Evolutionary conservation across 352 stramenopile genomes (phyloP).

Genomic region (Phytophthora crassamura): DNA sequence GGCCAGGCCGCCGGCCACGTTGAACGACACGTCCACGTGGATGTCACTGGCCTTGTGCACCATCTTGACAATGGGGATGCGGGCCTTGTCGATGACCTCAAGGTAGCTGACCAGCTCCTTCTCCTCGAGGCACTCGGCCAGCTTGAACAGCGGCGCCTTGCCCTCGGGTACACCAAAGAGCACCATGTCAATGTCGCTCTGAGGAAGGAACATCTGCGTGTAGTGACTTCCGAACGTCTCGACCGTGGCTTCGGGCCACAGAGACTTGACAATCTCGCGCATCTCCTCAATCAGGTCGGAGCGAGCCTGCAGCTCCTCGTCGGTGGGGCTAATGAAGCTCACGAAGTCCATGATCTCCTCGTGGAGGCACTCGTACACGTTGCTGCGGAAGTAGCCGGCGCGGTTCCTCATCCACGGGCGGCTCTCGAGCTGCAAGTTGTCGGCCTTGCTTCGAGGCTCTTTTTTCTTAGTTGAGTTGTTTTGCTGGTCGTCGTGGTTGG

Average conservation of each 20-base stretch:
- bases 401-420: slow-evolving; percentile 77
- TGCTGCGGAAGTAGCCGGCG: slow-evolving; percentile 62
- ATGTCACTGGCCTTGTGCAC: slow-evolving; percentile 90
- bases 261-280: slow-evolving; percentile 51
- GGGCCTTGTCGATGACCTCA: slow-evolving; percentile 95
- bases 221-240: slow-evolving; percentile 94
- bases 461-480: slow-evolving; percentile 17
- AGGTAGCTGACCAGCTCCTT: slow-evolving; percentile 90
- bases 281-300: slow-evolving; percentile 83
- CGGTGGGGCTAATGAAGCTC: slow-evolving; percentile 87
- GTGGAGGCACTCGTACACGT: slow-evolving; percentile 91
- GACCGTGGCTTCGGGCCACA: slow-evolving; percentile 75
- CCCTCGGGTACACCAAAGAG: slow-evolving; percentile 76
- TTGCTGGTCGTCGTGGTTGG: slow-evolving; percentile 13
- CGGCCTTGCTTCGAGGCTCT: slow-evolving; percentile 13
- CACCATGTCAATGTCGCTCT: slow-evolving; percentile 96
- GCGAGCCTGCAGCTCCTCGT: slow-evolving; percentile 76
- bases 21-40: slow-evolving; percentile 95
- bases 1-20: slow-evolving; percentile 78
- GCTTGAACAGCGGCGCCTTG: slow-evolving; percentile 62
- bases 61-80: slow-evolving; percentile 97
- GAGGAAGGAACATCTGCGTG: slow-evolving; percentile 92
- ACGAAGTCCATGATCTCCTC: slow-evolving; percentile 97
- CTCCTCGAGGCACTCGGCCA: slow-evolving; percentile 60
- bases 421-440: slow-evolving; percentile 48